These are phyloP conservation scores for Eimeria praecox DNA, from an alignment of 169 alveolate species.

Conservation along the genomic window DNA sequence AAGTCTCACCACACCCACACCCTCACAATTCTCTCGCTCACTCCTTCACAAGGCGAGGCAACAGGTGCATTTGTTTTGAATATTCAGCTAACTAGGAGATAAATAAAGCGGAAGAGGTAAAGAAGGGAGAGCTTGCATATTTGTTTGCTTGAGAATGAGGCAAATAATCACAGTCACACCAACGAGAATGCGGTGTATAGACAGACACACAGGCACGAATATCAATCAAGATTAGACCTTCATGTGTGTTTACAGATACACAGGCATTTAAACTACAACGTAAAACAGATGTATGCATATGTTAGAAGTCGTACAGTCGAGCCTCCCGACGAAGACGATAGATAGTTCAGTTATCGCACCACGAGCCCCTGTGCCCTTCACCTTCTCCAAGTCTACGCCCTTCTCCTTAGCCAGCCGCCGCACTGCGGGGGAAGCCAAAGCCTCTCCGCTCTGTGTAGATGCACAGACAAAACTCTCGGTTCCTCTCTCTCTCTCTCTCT, in stretches of 20 bases:
- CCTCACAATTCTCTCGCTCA: background rate
- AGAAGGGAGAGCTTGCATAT: background rate
- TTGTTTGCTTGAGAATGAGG: background rate
- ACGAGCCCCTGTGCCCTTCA: conserved; percentile 84
- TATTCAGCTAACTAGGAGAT: background rate
- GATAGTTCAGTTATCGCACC: conserved; percentile 83
- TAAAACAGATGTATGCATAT: too few relatives aligned
- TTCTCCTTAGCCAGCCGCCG: conserved; percentile 86
- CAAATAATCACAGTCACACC: background rate
- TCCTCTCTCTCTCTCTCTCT: too few relatives aligned
- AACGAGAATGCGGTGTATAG: background rate
- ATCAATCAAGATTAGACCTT: too few relatives aligned
- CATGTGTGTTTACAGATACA: background rate
- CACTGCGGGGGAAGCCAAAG: conserved; percentile 86
- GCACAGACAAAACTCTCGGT: background rate
- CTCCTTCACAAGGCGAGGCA: background rate
- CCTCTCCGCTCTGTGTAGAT: conserved; percentile 40
- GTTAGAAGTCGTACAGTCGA: background rate
- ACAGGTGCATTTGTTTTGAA: background rate
- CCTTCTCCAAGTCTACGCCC: conserved; percentile 84
- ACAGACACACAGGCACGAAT: background rate
- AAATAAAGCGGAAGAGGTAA: too few relatives aligned
- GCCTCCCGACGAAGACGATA: conserved; percentile 13
- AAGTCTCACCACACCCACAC: background rate
- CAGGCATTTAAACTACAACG: background rate